These are phyloP conservation scores for Suillus cothurnatus DNA, from an alignment of 768 basidiomycete genomes.

Conservation along the genomic window DNA sequence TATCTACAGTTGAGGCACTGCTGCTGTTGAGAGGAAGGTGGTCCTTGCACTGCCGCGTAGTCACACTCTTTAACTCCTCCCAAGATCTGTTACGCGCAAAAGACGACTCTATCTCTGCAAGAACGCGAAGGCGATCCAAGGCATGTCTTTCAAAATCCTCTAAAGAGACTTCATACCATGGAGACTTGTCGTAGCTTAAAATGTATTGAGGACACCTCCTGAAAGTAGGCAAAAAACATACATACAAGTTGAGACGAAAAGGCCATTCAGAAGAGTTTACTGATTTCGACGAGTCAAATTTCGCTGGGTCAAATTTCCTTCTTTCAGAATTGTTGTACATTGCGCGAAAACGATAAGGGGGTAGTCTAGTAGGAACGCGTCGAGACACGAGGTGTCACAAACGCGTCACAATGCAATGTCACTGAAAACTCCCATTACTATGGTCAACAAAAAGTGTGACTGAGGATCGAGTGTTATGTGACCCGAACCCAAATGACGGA, in stretches of 20 bases:
- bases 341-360: not conserved
- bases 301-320: conserved; percentile 4
- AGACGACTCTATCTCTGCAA: conserved; percentile 91
- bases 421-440: no score
- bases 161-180: conserved; percentile 84
- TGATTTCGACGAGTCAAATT: not conserved
- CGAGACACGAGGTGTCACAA: conserved; percentile 11
- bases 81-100: conserved; percentile 80
- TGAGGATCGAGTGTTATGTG: no score
- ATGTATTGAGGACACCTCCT: conserved; percentile 14
- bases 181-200: conserved; percentile 82
- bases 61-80: conserved; percentile 73
- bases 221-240: conserved; percentile 14
- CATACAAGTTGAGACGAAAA: conserved; percentile 79
- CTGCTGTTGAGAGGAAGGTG: conserved; percentile 73
- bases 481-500: no score
- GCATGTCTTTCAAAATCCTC: conserved; percentile 96
- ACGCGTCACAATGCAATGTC: not conserved
- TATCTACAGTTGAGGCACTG: conserved; percentile 46
- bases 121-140: conserved; percentile 80
- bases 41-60: conserved; percentile 64
- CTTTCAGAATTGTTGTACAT: conserved; percentile 28
- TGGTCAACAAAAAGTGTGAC: no score
- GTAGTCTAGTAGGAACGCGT: conserved; percentile 4
- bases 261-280: conserved; percentile 46